Percentiles rank a stretch among this genome's conserved stretches.
phyloP scores from a whole-genome alignment of 495 filamentous ascomycete species.

The Aspergillus saccharolyticus region DNA sequence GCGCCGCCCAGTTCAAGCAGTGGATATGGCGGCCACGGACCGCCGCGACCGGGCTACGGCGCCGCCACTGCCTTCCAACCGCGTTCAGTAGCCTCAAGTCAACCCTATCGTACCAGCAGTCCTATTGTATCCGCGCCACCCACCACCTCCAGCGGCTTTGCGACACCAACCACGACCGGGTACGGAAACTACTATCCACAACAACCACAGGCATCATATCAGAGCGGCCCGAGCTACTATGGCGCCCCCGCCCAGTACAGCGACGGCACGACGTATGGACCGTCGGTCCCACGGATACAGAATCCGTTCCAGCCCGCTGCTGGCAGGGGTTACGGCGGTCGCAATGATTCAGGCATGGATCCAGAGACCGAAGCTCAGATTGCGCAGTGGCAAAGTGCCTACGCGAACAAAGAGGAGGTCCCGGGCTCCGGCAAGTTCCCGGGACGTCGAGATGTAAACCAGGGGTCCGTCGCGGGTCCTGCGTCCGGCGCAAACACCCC shows the following conservation, averaged over 20 bases:
- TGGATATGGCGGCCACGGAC: constrained; percentile 29
- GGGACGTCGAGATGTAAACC: constrained; percentile 18
- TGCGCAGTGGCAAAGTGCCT: constrained; percentile 94
- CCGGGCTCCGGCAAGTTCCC: constrained; percentile 24
- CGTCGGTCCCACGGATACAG: constrained; percentile 66
- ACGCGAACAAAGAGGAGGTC: constrained; percentile 55
- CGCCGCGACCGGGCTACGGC: constrained; percentile 29
- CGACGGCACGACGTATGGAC: constrained; percentile 44
- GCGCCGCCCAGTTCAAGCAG: constrained; percentile 33
- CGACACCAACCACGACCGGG: constrained; percentile 28
- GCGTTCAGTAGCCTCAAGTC: constrained; percentile 54
- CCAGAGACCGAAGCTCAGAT: constrained; percentile 89
- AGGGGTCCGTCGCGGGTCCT: constrained; percentile 5
- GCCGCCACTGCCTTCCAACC: constrained; percentile 58
- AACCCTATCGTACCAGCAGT: constrained; percentile 38
- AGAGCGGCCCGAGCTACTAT: constrained; percentile 45
- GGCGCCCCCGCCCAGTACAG: constrained; percentile 45
- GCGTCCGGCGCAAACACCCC: constrained; percentile 45
- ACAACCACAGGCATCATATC: constrained; percentile 35
- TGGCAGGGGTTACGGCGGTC: constrained; percentile 30
- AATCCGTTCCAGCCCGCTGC: constrained; percentile 78
- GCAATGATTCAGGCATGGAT: constrained; percentile 53
- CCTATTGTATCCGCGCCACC: constrained; percentile 42
- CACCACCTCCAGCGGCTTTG: constrained; percentile 36
- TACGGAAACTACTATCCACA: constrained; percentile 37